Evolutionary conservation across 257 asterid genomes (phyloP).

Genomic region (Ilex asprella): DNA sequence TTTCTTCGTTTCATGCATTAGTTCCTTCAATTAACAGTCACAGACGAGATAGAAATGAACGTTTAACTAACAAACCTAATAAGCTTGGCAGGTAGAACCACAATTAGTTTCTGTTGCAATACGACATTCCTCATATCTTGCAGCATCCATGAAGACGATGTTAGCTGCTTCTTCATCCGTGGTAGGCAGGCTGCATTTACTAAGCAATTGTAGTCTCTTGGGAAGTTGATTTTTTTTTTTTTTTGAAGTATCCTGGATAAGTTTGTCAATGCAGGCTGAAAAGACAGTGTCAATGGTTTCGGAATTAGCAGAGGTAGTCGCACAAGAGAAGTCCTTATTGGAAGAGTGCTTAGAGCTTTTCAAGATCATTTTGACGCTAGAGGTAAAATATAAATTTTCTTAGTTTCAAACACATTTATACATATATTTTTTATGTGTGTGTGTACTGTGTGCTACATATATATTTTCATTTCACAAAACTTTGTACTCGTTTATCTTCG

Average conservation of each 20-base stretch:
- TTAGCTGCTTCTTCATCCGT: constrained; percentile 27
- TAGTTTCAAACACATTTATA: too few species aligned
- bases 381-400: constrained; percentile 31
- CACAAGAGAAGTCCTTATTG: constrained; percentile 61
- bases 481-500: too few species aligned
- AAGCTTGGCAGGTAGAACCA: constrained; percentile 43
- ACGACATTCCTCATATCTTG: constrained; percentile 52
- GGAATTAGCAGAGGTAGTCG: constrained; percentile 53
- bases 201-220: background rate
- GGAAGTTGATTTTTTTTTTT: too few species aligned
- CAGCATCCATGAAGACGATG: constrained; percentile 36
- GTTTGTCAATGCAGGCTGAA: constrained; percentile 27
- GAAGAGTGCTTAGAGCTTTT: constrained; percentile 78
- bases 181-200: constrained; percentile 29
- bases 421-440: too few species aligned
- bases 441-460: too few species aligned
- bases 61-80: background rate
- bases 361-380: constrained; percentile 42
- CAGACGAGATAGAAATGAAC: background rate
- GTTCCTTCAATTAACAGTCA: too few species aligned
- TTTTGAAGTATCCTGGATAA: background rate
- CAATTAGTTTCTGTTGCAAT: constrained; percentile 31
- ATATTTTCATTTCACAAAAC: too few species aligned
- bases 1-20: too few species aligned
- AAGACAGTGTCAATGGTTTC: constrained; percentile 26